Conservation (phyloP, 1,139 yeast species). For the Keqinozyma sinolaborantium region DNA sequence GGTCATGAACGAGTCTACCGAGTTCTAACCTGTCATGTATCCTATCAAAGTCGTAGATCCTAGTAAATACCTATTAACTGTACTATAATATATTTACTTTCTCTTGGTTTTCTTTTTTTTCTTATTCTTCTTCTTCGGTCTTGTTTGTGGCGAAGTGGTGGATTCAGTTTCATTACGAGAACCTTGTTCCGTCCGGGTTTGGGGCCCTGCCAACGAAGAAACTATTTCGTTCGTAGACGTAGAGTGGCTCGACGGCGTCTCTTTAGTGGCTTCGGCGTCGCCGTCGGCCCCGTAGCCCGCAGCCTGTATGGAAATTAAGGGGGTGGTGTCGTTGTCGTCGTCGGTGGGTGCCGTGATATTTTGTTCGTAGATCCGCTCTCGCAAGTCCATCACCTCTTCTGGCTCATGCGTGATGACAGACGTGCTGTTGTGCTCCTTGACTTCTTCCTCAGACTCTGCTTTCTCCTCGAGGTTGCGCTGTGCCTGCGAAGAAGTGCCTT, state of each 20-base stretch:
- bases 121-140: conserved; percentile 2
- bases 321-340: neutral
- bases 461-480: conserved; percentile 11
- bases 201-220: too few species aligned
- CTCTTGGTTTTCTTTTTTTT: conserved; percentile 1
- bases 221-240: too few species aligned
- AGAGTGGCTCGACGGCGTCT: too few species aligned
- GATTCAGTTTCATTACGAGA: too few species aligned
- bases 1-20: neutral
- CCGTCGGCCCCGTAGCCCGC: conserved; percentile 1
- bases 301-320: conserved; percentile 2
- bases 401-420: conserved; percentile 30
- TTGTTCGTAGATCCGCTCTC: conserved; percentile 36
- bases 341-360: conserved; percentile 9
- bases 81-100: neutral
- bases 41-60: too few species aligned
- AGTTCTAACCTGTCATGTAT: too few species aligned
- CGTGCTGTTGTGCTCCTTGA: conserved; percentile 13
- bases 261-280: conserved; percentile 1
- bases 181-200: too few species aligned
- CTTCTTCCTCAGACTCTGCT: conserved; percentile 11
- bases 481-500: conserved; percentile 22
- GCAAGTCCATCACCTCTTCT: conserved; percentile 38
- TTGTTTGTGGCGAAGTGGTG: too few species aligned
- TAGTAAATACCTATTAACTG: too few species aligned